Evolutionary conservation across 148 eudicot species (phyloP).

Genomic region (Nyssa sinensis): DNA sequence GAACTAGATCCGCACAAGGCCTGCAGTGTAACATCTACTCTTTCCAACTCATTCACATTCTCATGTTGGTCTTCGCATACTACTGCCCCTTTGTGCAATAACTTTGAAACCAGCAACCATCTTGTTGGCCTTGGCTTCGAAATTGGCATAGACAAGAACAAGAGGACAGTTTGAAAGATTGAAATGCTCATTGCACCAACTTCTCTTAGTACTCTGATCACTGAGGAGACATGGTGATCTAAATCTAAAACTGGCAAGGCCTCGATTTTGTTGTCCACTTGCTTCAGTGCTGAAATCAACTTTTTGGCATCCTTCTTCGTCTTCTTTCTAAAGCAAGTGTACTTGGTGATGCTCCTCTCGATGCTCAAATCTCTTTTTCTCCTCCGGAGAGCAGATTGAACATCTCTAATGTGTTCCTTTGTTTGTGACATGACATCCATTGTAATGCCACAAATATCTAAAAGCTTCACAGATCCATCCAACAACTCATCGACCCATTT

Average conservation of each 20-base stretch:
- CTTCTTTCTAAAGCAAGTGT: too few species aligned
- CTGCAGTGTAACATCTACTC: too few species aligned
- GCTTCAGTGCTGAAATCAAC: too few species aligned
- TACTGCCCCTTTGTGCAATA: conserved; percentile 23
- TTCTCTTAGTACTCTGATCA: conserved; percentile 36
- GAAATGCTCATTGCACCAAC: conserved; percentile 24
- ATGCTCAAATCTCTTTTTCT: conserved; percentile 9
- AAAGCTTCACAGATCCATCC: too few species aligned
- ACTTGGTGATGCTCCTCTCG: not conserved
- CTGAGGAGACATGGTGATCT: conserved; percentile 34
- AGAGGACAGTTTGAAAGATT: conserved; percentile 22
- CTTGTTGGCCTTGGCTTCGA: conserved; percentile 24
- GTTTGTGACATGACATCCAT: conserved; percentile 7
- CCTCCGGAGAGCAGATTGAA: conserved; percentile 13
- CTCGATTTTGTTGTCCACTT: too few species aligned
- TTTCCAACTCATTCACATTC: conserved; percentile 21
- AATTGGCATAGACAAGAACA: conserved; percentile 28
- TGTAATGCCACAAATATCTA: too few species aligned
- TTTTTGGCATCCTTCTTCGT: too few species aligned
- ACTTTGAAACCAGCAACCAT: conserved; percentile 33
- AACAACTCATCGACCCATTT: too few species aligned
- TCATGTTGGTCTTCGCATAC: conserved; percentile 15
- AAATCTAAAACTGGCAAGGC: not conserved
- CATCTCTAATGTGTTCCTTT: conserved; percentile 1
- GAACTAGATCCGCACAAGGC: not conserved